These are phyloP conservation scores for Proliferodiscus dingleyae DNA, from an alignment of 2,329 filamentous ascomycete genomes.

Conservation along the genomic window DNA sequence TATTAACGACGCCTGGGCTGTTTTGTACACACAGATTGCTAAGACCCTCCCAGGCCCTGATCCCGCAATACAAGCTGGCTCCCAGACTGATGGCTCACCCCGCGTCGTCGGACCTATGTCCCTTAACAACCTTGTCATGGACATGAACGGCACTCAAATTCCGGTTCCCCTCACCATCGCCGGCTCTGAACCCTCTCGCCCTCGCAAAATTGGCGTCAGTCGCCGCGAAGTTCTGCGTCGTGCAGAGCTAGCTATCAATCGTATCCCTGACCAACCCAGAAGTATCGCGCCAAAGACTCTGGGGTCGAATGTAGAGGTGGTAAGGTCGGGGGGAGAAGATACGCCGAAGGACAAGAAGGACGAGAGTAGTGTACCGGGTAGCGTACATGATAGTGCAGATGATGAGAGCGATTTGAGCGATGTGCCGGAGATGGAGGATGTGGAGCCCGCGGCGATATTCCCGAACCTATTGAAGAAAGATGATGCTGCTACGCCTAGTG, in stretches of 20 bases:
- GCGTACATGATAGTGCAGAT: conserved; percentile 46
- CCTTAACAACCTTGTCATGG: conserved; percentile 30
- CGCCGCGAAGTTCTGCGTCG: conserved; percentile 52
- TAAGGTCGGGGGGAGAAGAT: not conserved
- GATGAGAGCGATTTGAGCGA: conserved; percentile 52
- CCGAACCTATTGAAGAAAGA: conserved; percentile 11
- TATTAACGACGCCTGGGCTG: conserved; percentile 84
- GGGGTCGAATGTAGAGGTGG: conserved; percentile 27
- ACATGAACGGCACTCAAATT: conserved; percentile 27
- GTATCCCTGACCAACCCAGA: conserved; percentile 32
- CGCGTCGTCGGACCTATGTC: conserved; percentile 27
- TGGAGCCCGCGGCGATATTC: conserved; percentile 17
- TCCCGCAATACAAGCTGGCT: conserved; percentile 39
- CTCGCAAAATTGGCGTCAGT: conserved; percentile 26
- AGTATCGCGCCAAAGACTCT: conserved; percentile 36
- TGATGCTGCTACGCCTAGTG: not conserved
- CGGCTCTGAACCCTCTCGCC: conserved; percentile 20
- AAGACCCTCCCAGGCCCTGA: conserved; percentile 45
- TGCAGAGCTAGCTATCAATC: conserved; percentile 52
- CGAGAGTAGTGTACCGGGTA: conserved; percentile 31
- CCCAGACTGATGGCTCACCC: conserved; percentile 37
- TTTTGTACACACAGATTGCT: conserved; percentile 65
- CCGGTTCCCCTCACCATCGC: conserved; percentile 21
- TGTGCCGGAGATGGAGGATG: conserved; percentile 34
- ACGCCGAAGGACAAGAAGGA: conserved; percentile 32